Evolutionary conservation across 768 basidiomycete genomes (phyloP).

Genomic region (Strobilomyces dryophilus): DNA sequence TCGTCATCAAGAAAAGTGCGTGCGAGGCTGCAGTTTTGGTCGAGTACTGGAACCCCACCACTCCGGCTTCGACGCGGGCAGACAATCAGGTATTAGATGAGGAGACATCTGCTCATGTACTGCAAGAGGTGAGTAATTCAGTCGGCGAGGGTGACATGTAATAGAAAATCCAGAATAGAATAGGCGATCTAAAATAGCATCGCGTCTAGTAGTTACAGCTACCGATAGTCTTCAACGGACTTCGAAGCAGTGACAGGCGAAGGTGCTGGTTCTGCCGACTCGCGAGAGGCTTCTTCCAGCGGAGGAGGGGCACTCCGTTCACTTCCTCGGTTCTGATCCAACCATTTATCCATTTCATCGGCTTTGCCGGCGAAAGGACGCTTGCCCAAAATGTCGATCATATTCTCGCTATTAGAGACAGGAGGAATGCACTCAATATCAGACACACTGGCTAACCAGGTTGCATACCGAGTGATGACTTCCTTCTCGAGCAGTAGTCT

Average conservation of each 20-base stretch:
- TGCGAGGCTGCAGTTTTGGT: no score
- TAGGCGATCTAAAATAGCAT: conserved; percentile 17
- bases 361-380: conserved; percentile 72
- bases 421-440: neutral
- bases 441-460: neutral
- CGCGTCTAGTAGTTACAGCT: conserved; percentile 5
- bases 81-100: no score
- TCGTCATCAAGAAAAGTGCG: no score
- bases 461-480: conserved; percentile 80
- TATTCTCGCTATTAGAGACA: conserved; percentile 62
- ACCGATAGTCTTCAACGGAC: conserved; percentile 30
- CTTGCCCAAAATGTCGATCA: conserved; percentile 78
- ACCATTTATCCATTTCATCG: conserved; percentile 97
- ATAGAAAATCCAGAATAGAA: conserved; percentile 42
- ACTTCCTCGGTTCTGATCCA: conserved; percentile 69
- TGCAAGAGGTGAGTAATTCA: no score
- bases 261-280: conserved; percentile 41
- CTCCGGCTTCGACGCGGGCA: no score
- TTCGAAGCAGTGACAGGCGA: conserved; percentile 45
- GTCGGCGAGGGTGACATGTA: conserved; percentile 41
- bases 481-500: conserved; percentile 89
- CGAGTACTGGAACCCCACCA: no score
- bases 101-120: no score
- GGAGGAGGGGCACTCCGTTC: conserved; percentile 66
- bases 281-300: conserved; percentile 43